Evolutionary conservation across 1,139 yeast species (phyloP), one percentile per base, ranked within the genome.

Genomic region (Blastobotrys indianensis): DNA sequence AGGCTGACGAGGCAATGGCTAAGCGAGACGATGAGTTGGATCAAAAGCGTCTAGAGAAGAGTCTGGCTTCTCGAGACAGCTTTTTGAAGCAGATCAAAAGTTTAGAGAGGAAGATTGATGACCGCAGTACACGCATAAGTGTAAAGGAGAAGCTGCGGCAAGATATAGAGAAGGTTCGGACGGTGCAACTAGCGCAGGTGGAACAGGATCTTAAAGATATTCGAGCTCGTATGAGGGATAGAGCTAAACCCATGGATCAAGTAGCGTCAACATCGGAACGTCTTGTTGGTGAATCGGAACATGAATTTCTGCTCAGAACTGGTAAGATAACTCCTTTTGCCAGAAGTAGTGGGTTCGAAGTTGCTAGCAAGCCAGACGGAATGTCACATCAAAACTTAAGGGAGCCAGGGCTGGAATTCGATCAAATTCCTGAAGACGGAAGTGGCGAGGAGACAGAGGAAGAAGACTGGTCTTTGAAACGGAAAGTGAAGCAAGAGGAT

Each of bases 311-410:
- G 51, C 77, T 92, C 0, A 72, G 98, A 53, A 90, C 90, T 0
- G 99, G 99, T 36, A 82, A 87, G 61, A 80, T 88, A 48, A 92
- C 99, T 0, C 98, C 98, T 0, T 92, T 92, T 69, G 95, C 97
- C 9, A 79, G 79, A 37, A 71, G 79, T 15, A 72, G 75, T 32
- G 78, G 76, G 4, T 85, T 85, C 53, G 42, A 65, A 7, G 54
- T 51, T 3, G 47, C 41, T 4, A 51, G 40, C 9, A 42, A 43
- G 2, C 32, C 39, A 3, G n/a, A 28, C 0, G 41, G 37, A 5
- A 51, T 53, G 54, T 61, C 76, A 34, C 79, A 75, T 51, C 73
- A 70, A 51, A 62, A 72, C 41, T 58, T 76, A 23, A 57, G 71
- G 10, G 55, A 67, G 4, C 80, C 80, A 0, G 79, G 79, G 1